These are phyloP conservation scores for Coniochaeta prunicola DNA, from an alignment of 2,329 filamentous ascomycete species.

Conservation along the genomic window DNA sequence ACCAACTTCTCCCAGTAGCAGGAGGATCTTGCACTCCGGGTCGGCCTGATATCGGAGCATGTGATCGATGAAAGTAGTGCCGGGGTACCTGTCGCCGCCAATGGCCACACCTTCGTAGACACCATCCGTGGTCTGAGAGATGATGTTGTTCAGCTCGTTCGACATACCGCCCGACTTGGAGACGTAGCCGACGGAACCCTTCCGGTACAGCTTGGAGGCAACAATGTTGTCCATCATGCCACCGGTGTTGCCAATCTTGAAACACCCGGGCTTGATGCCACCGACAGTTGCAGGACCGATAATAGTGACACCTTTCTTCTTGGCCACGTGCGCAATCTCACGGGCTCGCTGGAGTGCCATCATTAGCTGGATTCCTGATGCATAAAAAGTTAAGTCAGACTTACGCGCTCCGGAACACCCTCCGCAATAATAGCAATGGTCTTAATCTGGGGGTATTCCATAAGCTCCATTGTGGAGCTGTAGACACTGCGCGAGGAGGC, in stretches of 20 bases:
- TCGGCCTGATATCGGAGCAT: constrained; percentile 93
- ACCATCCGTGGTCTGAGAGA: constrained; percentile 91
- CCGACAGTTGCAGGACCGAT: constrained; percentile 97
- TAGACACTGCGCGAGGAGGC: constrained; percentile 98
- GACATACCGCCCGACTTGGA: constrained; percentile 99
- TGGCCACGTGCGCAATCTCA: constrained; percentile 92
- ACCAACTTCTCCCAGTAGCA: constrained; percentile 95
- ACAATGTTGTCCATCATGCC: constrained; percentile 99
- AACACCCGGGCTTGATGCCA: constrained; percentile 98
- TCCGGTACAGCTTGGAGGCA: constrained; percentile 98
- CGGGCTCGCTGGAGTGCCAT: constrained; percentile 64
- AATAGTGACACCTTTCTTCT: constrained; percentile 99
- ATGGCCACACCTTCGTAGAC: constrained; percentile 99
- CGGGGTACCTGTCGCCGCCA: constrained; percentile 97
- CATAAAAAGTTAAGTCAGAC: constrained; percentile 23
- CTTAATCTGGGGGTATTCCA: constrained; percentile 95
- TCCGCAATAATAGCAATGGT: constrained; percentile 99
- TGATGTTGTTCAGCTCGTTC: constrained; percentile 99
- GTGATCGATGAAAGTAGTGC: constrained; percentile 99
- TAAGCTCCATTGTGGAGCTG: constrained; percentile 96
- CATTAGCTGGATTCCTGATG: not conserved
- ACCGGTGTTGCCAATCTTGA: constrained; percentile 99
- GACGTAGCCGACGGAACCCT: constrained; percentile 97
- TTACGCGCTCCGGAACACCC: constrained; percentile 94
- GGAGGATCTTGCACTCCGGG: constrained; percentile 93